Percentiles rank a stretch among this genome's conserved stretches.
These are phyloP conservation scores for Ogataea thermomethanolica DNA, from an alignment of 805 yeast genomes.

Conservation along the genomic window DNA sequence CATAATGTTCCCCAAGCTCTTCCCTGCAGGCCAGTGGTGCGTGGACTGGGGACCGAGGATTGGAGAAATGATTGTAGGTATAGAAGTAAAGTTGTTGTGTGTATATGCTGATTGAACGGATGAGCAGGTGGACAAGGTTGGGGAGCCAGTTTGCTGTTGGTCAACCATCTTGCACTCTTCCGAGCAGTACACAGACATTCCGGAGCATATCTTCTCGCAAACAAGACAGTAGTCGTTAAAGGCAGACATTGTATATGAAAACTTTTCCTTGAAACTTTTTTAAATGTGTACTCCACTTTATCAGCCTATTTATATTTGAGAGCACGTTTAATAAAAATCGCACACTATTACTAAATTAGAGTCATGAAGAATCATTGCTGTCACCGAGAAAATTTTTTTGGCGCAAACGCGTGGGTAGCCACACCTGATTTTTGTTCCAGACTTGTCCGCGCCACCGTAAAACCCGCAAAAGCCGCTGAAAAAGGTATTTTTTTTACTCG, in stretches of 20 bases:
- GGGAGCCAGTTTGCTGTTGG: conserved; percentile 23
- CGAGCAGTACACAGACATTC: conserved; percentile 34
- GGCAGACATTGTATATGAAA: conserved; percentile 35
- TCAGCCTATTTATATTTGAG: conserved; percentile 8
- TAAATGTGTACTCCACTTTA: neutral
- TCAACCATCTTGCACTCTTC: conserved; percentile 29
- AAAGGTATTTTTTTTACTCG: neutral
- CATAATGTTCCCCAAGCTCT: conserved; percentile 1
- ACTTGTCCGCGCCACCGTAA: neutral
- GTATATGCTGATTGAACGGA: conserved; percentile 14
- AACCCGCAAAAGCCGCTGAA: conserved; percentile 4
- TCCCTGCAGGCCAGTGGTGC: neutral
- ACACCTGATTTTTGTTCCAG: conserved; percentile 2
- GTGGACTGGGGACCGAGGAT: conserved; percentile 29
- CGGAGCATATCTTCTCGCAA: conserved; percentile 33
- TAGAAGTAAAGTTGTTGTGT: conserved; percentile 10
- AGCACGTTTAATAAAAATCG: conserved; percentile 4
- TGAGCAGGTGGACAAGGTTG: conserved; percentile 24
- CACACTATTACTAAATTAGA: conserved; percentile 8
- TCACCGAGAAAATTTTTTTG: conserved; percentile 6
- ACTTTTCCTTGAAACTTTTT: neutral
- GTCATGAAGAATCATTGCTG: conserved; percentile 9
- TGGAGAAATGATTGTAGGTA: conserved; percentile 28
- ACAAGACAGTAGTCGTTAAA: conserved; percentile 37
- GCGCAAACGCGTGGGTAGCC: conserved; percentile 5